Evolutionary conservation across 768 basidiomycete genomes (phyloP), one percentile per base, ranked within the genome.

Genomic region (Mycena chlorophos): DNA sequence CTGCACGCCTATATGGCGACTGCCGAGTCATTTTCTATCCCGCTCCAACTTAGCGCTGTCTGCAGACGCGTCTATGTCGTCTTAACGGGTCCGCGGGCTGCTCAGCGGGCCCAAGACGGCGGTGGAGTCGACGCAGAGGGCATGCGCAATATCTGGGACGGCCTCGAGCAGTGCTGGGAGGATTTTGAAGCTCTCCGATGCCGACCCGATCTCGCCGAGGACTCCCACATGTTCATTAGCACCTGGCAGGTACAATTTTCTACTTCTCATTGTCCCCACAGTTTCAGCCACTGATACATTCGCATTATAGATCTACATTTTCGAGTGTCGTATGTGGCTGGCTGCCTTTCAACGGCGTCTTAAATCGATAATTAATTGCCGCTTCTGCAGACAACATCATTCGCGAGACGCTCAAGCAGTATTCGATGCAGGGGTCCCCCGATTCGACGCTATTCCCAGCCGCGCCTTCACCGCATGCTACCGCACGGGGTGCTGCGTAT

Each of bases 71-170:
- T 96, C 31, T 90, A 97, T 63, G 72, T 78, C 20, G 85, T 86
- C 0, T 73, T 98, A 42, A 95, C 94, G 0, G 91, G 93, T 0
- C 77, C 83, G 14, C 85, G 83, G 60, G 92, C 93, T 10, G 78
- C 80, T n/a, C 79, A 78, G 23, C 73, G 76, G 27, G 76, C 75
- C 1, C 78, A 81, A 45, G 74, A 82, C 8, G 77, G 82, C 43
- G 74, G 78, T 27, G 70, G 78, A 28, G 70, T 94, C 23, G 84
- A 89, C 62, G 84, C 81, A 26, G 76, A 80, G 30, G 78, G 78
- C 2, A 78, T 98, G 71, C 76, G 83, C 23, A 82, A 87, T 55
- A 86, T 91, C n/a, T 98, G 94, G 94, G 83, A 87, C 26, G 80
- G 81, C 26, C 82, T 97, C 10, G 90, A 92, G 57, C 74, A 73